These are phyloP conservation scores for Blastobotrys serpentis DNA, from an alignment of 1,139 yeast species.

Conservation along the genomic window DNA sequence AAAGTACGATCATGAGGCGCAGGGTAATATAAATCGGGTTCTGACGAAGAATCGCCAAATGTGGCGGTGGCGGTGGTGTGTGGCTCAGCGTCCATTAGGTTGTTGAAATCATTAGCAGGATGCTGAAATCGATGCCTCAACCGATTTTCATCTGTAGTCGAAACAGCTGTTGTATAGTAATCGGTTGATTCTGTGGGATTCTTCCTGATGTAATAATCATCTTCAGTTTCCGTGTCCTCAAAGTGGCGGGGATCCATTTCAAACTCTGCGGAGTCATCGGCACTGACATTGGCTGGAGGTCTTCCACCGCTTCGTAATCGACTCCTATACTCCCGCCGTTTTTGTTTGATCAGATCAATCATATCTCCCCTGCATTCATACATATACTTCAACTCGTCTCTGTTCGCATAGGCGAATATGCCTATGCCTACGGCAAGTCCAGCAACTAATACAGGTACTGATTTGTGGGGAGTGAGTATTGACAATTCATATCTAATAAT, in stretches of 20 bases:
- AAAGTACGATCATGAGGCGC: not conserved
- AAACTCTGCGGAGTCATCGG: constrained; percentile 1
- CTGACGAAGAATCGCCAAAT: constrained; percentile 8
- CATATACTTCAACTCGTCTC: constrained; percentile 27
- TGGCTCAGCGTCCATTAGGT: not conserved
- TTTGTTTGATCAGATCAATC: constrained; percentile 23
- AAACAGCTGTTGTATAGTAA: not conserved
- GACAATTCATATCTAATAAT: too few relatives aligned
- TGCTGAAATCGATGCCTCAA: constrained; percentile 8
- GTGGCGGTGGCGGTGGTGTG: not conserved
- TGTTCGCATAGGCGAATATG: constrained; percentile 28
- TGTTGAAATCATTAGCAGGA: not conserved
- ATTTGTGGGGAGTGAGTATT: too few relatives aligned
- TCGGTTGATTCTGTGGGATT: not conserved
- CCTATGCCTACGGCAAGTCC: constrained; percentile 32
- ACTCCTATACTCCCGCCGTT: constrained; percentile 25
- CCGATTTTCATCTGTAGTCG: not conserved
- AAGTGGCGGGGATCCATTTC: not conserved
- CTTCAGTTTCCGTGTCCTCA: constrained; percentile 6
- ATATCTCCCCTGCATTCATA: constrained; percentile 22
- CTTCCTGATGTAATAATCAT: not conserved
- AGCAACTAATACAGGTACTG: constrained; percentile 30
- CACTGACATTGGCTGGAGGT: not conserved
- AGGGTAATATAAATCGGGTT: constrained; percentile 11
- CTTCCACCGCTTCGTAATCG: constrained; percentile 16